phyloP scores from a whole-genome alignment of 2,329 filamentous ascomycete genomes.

The Colletotrichum chlorophyti region DNA sequence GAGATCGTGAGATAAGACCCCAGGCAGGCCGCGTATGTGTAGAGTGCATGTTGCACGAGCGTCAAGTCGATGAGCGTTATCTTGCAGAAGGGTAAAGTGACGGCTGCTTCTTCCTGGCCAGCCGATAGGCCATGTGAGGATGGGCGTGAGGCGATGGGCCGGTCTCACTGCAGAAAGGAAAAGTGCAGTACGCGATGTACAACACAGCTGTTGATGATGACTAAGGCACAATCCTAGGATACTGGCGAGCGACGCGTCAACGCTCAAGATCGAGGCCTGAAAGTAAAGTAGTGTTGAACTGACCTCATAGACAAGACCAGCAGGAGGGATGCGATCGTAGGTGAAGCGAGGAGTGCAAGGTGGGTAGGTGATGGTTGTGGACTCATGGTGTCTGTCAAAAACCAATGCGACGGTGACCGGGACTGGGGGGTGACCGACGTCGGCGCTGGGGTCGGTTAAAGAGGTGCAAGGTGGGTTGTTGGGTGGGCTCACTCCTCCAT shows the following conservation, averaged over 20 bases:
- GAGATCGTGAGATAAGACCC: conserved; percentile 18
- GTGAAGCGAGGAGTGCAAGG: conserved; percentile 1
- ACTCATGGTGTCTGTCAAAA: conserved; percentile 5
- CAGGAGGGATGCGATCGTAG: no score
- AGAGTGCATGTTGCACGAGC: neutral
- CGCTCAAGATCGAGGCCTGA: no score
- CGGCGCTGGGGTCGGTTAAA: conserved; percentile 14
- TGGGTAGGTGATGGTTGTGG: neutral
- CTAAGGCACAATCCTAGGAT: neutral
- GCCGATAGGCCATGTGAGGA: conserved; percentile 5
- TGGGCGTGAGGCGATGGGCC: neutral
- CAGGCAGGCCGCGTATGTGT: no score
- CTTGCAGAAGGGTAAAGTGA: conserved; percentile 1
- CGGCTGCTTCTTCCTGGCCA: neutral
- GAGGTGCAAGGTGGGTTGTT: conserved; percentile 6
- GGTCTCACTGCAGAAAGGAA: conserved; percentile 4
- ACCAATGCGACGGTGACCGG: conserved; percentile 1
- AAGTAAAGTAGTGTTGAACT: no score
- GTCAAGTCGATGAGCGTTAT: conserved; percentile 8
- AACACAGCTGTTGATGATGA: conserved; percentile 12
- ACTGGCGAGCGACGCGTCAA: conserved; percentile 9
- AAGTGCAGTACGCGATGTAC: conserved; percentile 10
- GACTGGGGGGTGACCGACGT: conserved; percentile 21
- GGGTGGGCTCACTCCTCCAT: neutral
- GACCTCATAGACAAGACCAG: no score